phyloP scores from a whole-genome alignment of 345 rosid species.

The Tarenaya hassleriana region DNA sequence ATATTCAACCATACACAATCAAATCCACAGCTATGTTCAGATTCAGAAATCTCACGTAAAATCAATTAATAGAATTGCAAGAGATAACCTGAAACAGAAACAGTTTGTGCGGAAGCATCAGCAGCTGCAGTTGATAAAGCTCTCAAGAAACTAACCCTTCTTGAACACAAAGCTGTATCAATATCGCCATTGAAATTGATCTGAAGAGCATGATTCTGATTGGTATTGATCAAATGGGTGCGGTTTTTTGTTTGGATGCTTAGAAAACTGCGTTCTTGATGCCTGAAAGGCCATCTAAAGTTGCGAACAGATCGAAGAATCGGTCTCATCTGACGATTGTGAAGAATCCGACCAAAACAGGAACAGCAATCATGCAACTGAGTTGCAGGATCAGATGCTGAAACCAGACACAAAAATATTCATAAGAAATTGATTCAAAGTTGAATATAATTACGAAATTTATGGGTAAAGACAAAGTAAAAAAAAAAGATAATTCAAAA shows the following conservation, averaged over 20 bases:
- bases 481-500: slow-evolving; percentile 3
- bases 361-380: slow-evolving; percentile 1
- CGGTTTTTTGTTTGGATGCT: slow-evolving; percentile 27
- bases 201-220: slow-evolving; percentile 19
- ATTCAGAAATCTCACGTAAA: neutral
- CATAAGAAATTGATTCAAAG: too few species aligned
- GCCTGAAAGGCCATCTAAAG: slow-evolving; percentile 36
- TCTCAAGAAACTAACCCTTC: slow-evolving; percentile 31
- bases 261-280: slow-evolving; percentile 23
- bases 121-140: slow-evolving; percentile 45
- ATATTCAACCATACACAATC: neutral
- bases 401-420: neutral
- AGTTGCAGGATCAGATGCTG: slow-evolving; percentile 4
- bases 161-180: slow-evolving; percentile 19
- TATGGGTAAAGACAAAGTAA: too few species aligned
- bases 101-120: slow-evolving; percentile 30
- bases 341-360: neutral
- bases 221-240: slow-evolving; percentile 19
- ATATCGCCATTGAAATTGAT: slow-evolving; percentile 14
- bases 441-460: too few species aligned
- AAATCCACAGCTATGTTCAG: neutral
- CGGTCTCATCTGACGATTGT: slow-evolving; percentile 51
- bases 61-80: neutral
- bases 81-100: slow-evolving; percentile 11
- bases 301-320: slow-evolving; percentile 36